A percentile compares a stretch with the other conserved stretches of the same genome.
Evolutionary conservation across 2,329 filamentous ascomycete species (phyloP).

Genomic region (Zalaria obscura): DNA sequence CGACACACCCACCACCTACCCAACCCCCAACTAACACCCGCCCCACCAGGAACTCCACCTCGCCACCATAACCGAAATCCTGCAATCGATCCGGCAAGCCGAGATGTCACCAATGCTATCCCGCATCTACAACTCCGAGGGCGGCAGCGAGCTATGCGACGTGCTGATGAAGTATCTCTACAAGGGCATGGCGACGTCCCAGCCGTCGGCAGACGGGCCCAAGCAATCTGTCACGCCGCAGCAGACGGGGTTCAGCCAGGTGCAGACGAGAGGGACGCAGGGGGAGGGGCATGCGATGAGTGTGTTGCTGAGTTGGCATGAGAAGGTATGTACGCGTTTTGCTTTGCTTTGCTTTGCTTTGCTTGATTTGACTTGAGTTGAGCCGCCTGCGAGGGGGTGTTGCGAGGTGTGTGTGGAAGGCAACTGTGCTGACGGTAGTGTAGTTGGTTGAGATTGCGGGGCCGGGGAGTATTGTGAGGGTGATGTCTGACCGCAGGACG

Average conservation of each 20-base stretch:
- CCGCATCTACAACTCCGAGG: conserved; percentile 62
- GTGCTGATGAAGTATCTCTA: conserved; percentile 97
- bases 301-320: conserved; percentile 93
- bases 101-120: conserved; percentile 86
- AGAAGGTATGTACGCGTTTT: conserved; percentile 45
- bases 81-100: conserved; percentile 89
- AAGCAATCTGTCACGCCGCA: conserved; percentile 49
- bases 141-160: conserved; percentile 75
- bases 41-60: conserved; percentile 62
- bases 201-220: conserved; percentile 15
- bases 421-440: conserved; percentile 6
- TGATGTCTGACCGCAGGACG: conserved; percentile 91
- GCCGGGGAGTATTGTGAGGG: conserved; percentile 73
- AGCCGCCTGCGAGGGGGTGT: no score
- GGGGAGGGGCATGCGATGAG: conserved; percentile 77
- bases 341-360: background rate
- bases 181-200: conserved; percentile 60
- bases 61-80: conserved; percentile 76
- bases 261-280: conserved; percentile 27
- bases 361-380: background rate
- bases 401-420: no score
- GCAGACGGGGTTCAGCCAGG: conserved; percentile 77
- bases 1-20: background rate
- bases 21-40: background rate
- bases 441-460: conserved; percentile 81